These are phyloP conservation scores for Phylloporus scabripes DNA, from an alignment of 768 basidiomycete species.

Conservation along the genomic window DNA sequence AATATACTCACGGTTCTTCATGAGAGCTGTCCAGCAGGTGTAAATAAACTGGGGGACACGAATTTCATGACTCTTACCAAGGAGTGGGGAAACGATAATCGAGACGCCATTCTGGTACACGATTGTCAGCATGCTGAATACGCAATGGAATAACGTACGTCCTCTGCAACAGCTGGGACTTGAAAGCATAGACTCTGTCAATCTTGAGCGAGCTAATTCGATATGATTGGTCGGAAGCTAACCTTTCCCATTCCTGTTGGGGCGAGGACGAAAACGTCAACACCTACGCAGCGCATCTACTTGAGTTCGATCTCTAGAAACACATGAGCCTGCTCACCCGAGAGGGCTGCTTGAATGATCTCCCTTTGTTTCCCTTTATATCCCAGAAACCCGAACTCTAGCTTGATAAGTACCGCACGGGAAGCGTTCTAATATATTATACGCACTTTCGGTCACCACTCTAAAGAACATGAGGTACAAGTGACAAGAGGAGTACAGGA, in stretches of 20 bases:
- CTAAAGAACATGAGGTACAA: conserved; percentile 5
- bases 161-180: conserved; percentile 65
- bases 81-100: conserved; percentile 70
- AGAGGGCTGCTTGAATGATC: conserved; percentile 65
- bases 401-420: neutral
- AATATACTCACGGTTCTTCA: conserved; percentile 65
- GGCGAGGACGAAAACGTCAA: conserved; percentile 73
- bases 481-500: neutral
- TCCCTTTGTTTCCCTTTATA: conserved; percentile 79
- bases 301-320: neutral
- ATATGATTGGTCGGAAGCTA: neutral
- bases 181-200: conserved; percentile 79
- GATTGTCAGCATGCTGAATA: neutral
- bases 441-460: conserved; percentile 24
- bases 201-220: neutral
- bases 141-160: conserved; percentile 33
- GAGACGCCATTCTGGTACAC: conserved; percentile 58
- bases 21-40: conserved; percentile 49
- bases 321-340: conserved; percentile 36
- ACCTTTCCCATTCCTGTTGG: conserved; percentile 92
- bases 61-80: conserved; percentile 41
- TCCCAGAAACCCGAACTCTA: conserved; percentile 63
- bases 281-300: conserved; percentile 36
- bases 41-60: neutral
- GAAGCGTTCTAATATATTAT: neutral